phyloP scores from a whole-genome alignment of 2,329 filamentous ascomycete genomes.

The Pseudopithomyces maydicus region DNA sequence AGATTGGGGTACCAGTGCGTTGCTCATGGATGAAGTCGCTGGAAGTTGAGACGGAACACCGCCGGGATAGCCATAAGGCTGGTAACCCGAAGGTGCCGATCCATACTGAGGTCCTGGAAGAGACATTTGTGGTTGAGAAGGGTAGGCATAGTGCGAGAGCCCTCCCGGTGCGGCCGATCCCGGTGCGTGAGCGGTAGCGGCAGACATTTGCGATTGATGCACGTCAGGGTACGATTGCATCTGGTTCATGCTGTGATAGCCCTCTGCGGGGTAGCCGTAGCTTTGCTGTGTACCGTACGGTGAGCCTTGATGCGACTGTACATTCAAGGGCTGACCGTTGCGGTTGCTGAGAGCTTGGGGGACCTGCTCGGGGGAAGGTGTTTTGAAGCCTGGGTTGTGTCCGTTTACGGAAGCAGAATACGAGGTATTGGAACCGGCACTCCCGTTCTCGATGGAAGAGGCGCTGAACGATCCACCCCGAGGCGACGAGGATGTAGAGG shows the following conservation, averaged over 20 bases:
- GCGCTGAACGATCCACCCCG: constrained; percentile 75
- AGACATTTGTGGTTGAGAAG: constrained; percentile 71
- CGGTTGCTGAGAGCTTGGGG: constrained; percentile 49
- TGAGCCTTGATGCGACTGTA: constrained; percentile 45
- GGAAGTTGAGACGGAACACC: constrained; percentile 76
- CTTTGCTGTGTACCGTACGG: constrained; percentile 46
- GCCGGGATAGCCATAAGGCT: constrained; percentile 75
- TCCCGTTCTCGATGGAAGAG: constrained; percentile 55
- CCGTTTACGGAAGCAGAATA: constrained; percentile 61
- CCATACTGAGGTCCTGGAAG: constrained; percentile 75
- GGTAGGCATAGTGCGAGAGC: constrained; percentile 76
- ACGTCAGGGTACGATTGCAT: constrained; percentile 85
- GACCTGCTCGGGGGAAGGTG: constrained; percentile 73
- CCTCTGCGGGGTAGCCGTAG: constrained; percentile 43
- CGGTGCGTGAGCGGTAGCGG: constrained; percentile 73
- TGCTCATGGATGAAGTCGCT: constrained; percentile 72
- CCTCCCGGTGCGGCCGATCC: constrained; percentile 76
- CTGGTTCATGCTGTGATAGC: constrained; percentile 76
- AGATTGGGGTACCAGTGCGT: constrained; percentile 69
- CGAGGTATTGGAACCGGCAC: constrained; percentile 61
- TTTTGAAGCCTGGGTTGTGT: constrained; percentile 67
- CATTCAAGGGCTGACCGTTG: constrained; percentile 43
- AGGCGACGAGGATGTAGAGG: constrained; percentile 74
- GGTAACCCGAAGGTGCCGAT: constrained; percentile 62
- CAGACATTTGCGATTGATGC: constrained; percentile 74